phyloP scores from a whole-genome alignment of 768 basidiomycete species.

The Rhodotorula paludigena region DNA sequence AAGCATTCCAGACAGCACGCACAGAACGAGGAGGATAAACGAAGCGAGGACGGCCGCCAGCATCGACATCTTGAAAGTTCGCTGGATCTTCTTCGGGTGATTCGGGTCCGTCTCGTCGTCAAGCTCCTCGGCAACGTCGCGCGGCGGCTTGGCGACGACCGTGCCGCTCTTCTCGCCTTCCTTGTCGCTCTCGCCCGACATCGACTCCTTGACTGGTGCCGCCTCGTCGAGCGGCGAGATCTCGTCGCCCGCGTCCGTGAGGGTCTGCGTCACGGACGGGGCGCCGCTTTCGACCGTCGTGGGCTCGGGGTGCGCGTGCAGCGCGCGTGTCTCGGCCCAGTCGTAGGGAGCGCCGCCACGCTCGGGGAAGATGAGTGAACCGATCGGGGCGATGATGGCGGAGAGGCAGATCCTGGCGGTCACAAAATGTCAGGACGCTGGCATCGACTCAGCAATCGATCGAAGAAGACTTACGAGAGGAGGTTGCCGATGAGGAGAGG shows the following conservation, averaged over 20 bases:
- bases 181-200: too few relatives aligned
- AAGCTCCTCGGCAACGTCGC: conserved; percentile 31
- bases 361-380: conserved; percentile 70
- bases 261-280: too few relatives aligned
- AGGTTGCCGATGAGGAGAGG: conserved; percentile 82
- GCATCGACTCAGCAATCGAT: conserved; percentile 47
- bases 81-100: conserved; percentile 2
- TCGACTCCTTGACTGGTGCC: too few relatives aligned
- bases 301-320: conserved; percentile 56
- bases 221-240: too few relatives aligned
- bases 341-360: too few relatives aligned
- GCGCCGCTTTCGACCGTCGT: too few relatives aligned
- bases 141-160: too few relatives aligned
- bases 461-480: conserved; percentile 60
- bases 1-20: background rate
- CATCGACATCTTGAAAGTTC: conserved; percentile 49
- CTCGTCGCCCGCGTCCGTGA: too few relatives aligned
- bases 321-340: conserved; percentile 70
- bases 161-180: too few relatives aligned
- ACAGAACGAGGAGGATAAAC: conserved; percentile 58
- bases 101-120: background rate
- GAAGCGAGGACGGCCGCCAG: conserved; percentile 51
- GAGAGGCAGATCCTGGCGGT: background rate
- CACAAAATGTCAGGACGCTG: background rate
- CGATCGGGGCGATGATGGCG: conserved; percentile 64